Evolutionary conservation across 768 basidiomycete genomes (phyloP).

Genomic region (Mycena amicta): DNA sequence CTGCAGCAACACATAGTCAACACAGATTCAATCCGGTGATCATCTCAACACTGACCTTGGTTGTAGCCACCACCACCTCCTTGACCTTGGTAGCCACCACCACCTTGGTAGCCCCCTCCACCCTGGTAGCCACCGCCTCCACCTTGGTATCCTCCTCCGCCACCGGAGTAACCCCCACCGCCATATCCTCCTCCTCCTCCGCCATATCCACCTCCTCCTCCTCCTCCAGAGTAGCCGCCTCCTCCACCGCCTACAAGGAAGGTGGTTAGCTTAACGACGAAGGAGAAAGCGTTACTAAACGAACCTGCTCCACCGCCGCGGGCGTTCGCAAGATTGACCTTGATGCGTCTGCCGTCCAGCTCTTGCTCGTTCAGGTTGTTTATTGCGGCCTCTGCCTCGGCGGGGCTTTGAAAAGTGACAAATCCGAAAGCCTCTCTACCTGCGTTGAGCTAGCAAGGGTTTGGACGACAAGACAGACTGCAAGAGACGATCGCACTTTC

Average conservation of each 20-base stretch:
- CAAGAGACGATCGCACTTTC: constrained; percentile 49
- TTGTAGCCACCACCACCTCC: constrained; percentile 30
- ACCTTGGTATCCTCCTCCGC: constrained; percentile 35
- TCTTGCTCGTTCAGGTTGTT: constrained; percentile 81
- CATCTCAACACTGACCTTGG: constrained; percentile 30
- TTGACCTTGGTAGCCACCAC: constrained; percentile 23
- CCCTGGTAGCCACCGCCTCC: constrained; percentile 17
- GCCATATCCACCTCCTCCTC: constrained; percentile 24
- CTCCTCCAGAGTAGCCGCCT: constrained; percentile 25
- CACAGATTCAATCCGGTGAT: constrained; percentile 23
- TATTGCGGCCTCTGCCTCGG: constrained; percentile 84
- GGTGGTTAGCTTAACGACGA: constrained; percentile 13
- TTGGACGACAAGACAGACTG: not conserved
- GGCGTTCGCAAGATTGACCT: constrained; percentile 83
- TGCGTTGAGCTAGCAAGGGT: constrained; percentile 50
- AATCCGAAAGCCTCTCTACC: constrained; percentile 98
- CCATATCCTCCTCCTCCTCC: constrained; percentile 25
- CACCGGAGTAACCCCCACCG: constrained; percentile 24
- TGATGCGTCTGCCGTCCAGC: constrained; percentile 90
- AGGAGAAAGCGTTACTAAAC: constrained; percentile 13
- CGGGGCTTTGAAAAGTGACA: constrained; percentile 66
- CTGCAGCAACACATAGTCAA: not conserved
- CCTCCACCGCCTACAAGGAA: constrained; percentile 26
- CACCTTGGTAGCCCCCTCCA: constrained; percentile 18
- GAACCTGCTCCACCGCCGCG: constrained; percentile 58